A percentile compares a stretch with the other conserved stretches of the same genome.
These are phyloP conservation scores for Nicotiana tomentosiformis DNA, from an alignment of 257 asterid genomes.

Conservation along the genomic window DNA sequence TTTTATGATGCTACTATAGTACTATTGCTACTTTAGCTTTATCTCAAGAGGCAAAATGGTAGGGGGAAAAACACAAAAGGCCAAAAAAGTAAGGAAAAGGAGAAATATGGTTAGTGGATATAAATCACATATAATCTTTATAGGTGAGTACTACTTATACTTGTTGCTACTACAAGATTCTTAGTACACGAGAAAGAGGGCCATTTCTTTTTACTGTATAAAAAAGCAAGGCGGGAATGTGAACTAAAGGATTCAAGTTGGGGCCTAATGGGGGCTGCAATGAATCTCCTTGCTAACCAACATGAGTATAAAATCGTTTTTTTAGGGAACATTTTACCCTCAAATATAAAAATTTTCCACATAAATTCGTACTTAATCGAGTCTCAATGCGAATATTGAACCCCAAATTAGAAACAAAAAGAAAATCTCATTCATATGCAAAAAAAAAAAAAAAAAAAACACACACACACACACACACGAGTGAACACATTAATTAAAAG, in stretches of 20 bases:
- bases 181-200: conserved; percentile 41
- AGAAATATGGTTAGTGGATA: conserved; percentile 34
- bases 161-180: conserved; percentile 36
- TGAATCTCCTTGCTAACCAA: neutral
- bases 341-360: no score
- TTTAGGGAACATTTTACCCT: no score
- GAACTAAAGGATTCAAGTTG: conserved; percentile 32
- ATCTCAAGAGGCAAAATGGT: conserved; percentile 44
- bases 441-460: neutral
- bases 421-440: no score
- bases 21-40: conserved; percentile 4
- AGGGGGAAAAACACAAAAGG: conserved; percentile 51
- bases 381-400: no score
- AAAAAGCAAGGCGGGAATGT: conserved; percentile 31
- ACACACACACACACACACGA: neutral
- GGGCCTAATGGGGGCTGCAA: conserved; percentile 10
- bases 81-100: conserved; percentile 69
- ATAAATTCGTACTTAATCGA: no score
- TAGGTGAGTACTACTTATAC: conserved; percentile 5
- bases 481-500: conserved; percentile 10
- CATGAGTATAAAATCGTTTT: no score
- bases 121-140: conserved; percentile 22
- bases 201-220: conserved; percentile 7
- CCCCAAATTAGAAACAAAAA: no score
- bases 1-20: conserved; percentile 7